Base-by-base conservation (phyloP, 2,329 filamentous ascomycete genomes). In the Botrytis fragariae region DNA sequence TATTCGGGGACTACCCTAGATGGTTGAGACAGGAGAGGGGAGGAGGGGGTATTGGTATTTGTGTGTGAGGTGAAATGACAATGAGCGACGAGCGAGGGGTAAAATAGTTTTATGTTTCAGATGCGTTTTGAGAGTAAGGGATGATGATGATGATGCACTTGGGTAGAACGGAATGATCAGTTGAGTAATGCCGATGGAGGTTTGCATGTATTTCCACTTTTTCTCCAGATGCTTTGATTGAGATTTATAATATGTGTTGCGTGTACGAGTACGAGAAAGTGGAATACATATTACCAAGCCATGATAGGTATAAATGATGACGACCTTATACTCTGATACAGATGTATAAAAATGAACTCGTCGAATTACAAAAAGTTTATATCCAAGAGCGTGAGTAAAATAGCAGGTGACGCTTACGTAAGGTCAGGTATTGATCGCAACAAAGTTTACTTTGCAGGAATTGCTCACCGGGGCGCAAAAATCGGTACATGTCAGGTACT, bases 131-230 rank as follows among this genome's bases (percentile, higher is more conserved):
- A 54, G 51, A 16, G n/a, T 3, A n/a, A 57, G 14, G 37, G 60
- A 45, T 20, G 60, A 62, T 62, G 59, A 48, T n/a, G n/a, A n/a
- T 48, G 61, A 63, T 63, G 37, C 10, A 25, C 35, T 37, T 42
- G 9, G 5, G 59, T 42, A 51, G 44, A 32, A 12, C 37, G 18
- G 48, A 69, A 29, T 29, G n/a, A 29, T 29, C 0, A 57, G n/a
- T 29, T 18, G 51, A 3, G 51, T 54, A 57, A 9, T 57, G 51
- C n/a, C 51, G 51, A 57, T 57, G 51, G n/a, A 29, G 51, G 51
- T 18, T 57, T 57, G 51, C 51, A 9, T 57, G n/a, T 12, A 42
- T 39, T 69, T 69, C 67, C 67, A 69, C 67, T 62, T 69, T 69
- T 39, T 22, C 65, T 69, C 25, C 18, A 68, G 44, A 51, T 61